phyloP scores from a whole-genome alignment of 306 rosid genomes.

The Clitoria ternatea region DNA sequence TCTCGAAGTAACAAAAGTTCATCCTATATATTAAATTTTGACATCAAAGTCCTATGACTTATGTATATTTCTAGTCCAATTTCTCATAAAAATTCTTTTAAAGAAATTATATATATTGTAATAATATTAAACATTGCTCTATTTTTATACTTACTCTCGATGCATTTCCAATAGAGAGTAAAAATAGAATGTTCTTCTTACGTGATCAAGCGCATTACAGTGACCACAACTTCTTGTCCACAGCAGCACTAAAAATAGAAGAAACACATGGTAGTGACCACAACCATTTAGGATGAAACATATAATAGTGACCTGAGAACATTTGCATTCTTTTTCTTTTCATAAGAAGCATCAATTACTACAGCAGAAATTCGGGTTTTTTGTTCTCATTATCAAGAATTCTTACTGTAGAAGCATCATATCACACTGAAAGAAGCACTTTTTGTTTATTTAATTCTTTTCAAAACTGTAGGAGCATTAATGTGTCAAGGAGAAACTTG shows the following conservation, averaged over 20 bases:
- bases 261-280: not conserved
- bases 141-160: not conserved
- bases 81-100: not conserved
- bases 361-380: not conserved
- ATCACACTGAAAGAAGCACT: not conserved
- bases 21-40: not conserved
- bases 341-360: not conserved
- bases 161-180: not conserved
- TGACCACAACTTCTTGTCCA: not conserved
- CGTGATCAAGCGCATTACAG: not conserved
- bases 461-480: conserved; percentile 50
- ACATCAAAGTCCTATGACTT: not conserved
- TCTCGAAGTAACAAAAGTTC: not conserved
- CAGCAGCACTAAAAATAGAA: not conserved
- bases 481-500: conserved; percentile 51
- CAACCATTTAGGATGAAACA: not conserved
- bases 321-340: not conserved
- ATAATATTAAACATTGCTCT: not conserved
- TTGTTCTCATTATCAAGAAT: not conserved
- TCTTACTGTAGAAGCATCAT: not conserved
- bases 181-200: not conserved
- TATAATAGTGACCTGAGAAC: not conserved
- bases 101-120: not conserved
- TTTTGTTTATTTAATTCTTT: too few relatives aligned
- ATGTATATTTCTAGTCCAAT: not conserved